Conservation (phyloP, 2,329 filamentous ascomycete genomes). For the Hymenoscyphus albidus region DNA sequence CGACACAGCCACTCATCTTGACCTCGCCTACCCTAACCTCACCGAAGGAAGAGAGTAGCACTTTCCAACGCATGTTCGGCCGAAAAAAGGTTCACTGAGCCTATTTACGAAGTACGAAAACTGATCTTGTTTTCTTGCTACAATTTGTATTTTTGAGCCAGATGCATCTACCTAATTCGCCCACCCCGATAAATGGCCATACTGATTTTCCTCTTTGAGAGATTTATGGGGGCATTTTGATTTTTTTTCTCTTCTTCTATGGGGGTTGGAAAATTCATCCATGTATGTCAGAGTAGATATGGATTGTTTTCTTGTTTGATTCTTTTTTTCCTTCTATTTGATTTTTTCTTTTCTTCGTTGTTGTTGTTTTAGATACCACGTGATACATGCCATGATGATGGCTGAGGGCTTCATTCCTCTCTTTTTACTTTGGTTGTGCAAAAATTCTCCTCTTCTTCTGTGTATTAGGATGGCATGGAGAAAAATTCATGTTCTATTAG, state of each 20-base stretch:
- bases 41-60: constrained; percentile 25
- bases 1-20: constrained; percentile 20
- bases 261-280: not conserved
- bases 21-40: constrained; percentile 16
- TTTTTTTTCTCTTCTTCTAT: not conserved
- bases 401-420: not conserved
- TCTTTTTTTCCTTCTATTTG: not conserved
- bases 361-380: constrained; percentile 2
- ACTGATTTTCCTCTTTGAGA: not conserved
- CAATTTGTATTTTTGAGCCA: not conserved
- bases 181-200: not conserved
- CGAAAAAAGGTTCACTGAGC: constrained; percentile 26
- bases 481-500: not conserved
- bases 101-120: not conserved
- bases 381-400: not conserved
- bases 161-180: not conserved
- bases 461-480: not conserved
- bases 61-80: constrained; percentile 31
- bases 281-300: constrained; percentile 1
- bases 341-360: not conserved
- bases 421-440: not conserved
- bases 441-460: not conserved
- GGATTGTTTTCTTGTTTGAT: not conserved
- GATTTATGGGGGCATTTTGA: not conserved
- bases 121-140: not conserved